A percentile compares a stretch with the other conserved stretches of the same genome.
phyloP scores from a whole-genome alignment of 2,329 filamentous ascomycete genomes.

The Microsporum canis region DNA sequence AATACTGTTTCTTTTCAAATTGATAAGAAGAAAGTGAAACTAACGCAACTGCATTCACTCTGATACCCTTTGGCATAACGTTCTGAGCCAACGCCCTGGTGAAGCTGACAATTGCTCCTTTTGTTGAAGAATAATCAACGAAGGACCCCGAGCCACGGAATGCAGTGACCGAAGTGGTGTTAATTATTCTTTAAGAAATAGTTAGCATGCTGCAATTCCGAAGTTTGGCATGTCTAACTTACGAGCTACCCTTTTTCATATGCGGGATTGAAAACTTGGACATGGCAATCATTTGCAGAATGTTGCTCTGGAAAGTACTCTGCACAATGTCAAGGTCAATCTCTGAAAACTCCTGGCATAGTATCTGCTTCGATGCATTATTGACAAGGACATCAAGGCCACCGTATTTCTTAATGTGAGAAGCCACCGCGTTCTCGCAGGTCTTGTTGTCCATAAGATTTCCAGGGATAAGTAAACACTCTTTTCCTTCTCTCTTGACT shows the following conservation, averaged over 20 bases:
- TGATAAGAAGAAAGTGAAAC: slow-evolving; percentile 9
- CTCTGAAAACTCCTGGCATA: slow-evolving; percentile 42
- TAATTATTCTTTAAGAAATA: slow-evolving; percentile 41
- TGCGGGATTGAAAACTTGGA: slow-evolving; percentile 47
- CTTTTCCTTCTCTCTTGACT: slow-evolving; percentile 41
- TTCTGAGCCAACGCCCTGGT: slow-evolving; percentile 44
- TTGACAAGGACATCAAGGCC: slow-evolving; percentile 45
- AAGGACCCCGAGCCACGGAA: slow-evolving; percentile 43
- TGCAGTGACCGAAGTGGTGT: slow-evolving; percentile 44
- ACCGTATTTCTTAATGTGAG: slow-evolving; percentile 42
- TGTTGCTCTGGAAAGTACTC: slow-evolving; percentile 47
- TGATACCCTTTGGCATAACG: slow-evolving; percentile 45
- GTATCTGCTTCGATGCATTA: slow-evolving; percentile 48
- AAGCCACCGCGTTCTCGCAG: slow-evolving; percentile 42
- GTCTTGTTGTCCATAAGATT: slow-evolving; percentile 41
- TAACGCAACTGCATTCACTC: slow-evolving; percentile 40
- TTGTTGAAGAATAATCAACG: slow-evolving; percentile 48
- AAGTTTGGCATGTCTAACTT: slow-evolving; percentile 15
- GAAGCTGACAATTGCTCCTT: slow-evolving; percentile 48
- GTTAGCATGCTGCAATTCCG: background rate
- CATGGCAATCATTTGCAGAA: slow-evolving; percentile 49
- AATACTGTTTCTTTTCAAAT: background rate
- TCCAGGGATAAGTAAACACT: slow-evolving; percentile 39
- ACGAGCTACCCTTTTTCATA: slow-evolving; percentile 42
- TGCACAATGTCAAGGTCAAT: slow-evolving; percentile 46